Conservation (phyloP, 2,329 filamentous ascomycete species). For the Scleromitrula shiraiana region DNA sequence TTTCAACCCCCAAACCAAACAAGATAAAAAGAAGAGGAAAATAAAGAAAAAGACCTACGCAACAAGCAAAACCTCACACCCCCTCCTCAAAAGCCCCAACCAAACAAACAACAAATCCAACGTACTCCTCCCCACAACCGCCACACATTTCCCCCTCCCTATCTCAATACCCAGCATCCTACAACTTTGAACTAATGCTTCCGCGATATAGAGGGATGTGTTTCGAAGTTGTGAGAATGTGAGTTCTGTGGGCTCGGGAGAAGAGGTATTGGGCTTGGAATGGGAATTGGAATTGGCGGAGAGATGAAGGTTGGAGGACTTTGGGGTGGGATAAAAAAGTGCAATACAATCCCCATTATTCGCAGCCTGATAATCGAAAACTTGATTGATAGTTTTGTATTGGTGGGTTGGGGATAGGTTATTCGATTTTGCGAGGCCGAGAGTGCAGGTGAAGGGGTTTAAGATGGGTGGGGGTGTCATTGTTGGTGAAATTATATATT, state of each 20-base stretch:
- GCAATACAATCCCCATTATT: neutral
- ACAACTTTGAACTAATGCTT: neutral
- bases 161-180: neutral
- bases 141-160: neutral
- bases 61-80: neutral
- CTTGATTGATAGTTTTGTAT: constrained; percentile 40
- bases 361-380: constrained; percentile 35
- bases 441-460: constrained; percentile 51
- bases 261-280: neutral
- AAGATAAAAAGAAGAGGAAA: too few relatives aligned
- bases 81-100: too few relatives aligned
- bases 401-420: constrained; percentile 37
- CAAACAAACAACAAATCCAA: neutral
- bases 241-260: neutral
- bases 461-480: neutral
- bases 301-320: too few relatives aligned
- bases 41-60: too few relatives aligned
- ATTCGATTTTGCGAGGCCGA: constrained; percentile 40
- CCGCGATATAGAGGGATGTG: neutral
- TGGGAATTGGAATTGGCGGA: too few relatives aligned
- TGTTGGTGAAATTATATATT: too few relatives aligned
- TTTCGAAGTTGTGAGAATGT: neutral
- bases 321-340: neutral
- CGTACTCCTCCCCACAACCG: neutral
- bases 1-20: too few relatives aligned